These are phyloP conservation scores for Elongisporangium prolatum DNA, from an alignment of 352 stramenopile species.

Conservation along the genomic window DNA sequence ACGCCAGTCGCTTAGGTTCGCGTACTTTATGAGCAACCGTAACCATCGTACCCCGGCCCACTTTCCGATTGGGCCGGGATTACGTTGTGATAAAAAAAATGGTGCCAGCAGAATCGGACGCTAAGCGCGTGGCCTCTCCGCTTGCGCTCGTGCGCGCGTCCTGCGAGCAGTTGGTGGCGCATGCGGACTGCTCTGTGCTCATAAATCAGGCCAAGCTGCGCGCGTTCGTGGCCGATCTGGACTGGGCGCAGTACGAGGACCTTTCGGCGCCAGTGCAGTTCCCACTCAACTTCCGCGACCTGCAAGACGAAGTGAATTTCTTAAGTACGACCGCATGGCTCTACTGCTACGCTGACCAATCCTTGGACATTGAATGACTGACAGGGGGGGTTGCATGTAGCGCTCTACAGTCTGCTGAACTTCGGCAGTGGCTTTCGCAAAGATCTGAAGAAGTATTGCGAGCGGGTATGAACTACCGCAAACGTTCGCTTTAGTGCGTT, in stretches of 20 bases:
- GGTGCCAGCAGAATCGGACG: neutral
- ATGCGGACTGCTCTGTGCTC: conserved; percentile 36
- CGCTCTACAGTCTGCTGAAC: conserved; percentile 65
- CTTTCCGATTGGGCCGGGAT: neutral
- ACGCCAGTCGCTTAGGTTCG: neutral
- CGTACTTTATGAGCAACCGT: neutral
- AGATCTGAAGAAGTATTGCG: conserved; percentile 67
- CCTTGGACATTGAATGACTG: no score
- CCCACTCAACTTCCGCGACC: conserved; percentile 69
- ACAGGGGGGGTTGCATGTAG: conserved; percentile 27
- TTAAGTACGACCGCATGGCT: conserved; percentile 36
- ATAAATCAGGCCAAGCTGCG: conserved; percentile 44
- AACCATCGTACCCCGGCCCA: neutral
- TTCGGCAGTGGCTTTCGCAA: conserved; percentile 81
- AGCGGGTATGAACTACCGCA: conserved; percentile 32
- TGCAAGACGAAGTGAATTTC: conserved; percentile 76
- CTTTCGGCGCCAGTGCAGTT: conserved; percentile 49
- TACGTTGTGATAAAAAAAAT: neutral
- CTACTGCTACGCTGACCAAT: no score
- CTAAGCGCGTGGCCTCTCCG: neutral
- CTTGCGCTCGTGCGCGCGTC: conserved; percentile 45
- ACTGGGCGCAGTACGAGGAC: conserved; percentile 43
- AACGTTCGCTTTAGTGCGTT: neutral
- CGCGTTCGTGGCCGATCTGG: conserved; percentile 44
- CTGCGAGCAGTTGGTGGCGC: conserved; percentile 41